Evolutionary conservation across 805 yeast species (phyloP).

Genomic region (Schwanniomyces occidentalis): DNA sequence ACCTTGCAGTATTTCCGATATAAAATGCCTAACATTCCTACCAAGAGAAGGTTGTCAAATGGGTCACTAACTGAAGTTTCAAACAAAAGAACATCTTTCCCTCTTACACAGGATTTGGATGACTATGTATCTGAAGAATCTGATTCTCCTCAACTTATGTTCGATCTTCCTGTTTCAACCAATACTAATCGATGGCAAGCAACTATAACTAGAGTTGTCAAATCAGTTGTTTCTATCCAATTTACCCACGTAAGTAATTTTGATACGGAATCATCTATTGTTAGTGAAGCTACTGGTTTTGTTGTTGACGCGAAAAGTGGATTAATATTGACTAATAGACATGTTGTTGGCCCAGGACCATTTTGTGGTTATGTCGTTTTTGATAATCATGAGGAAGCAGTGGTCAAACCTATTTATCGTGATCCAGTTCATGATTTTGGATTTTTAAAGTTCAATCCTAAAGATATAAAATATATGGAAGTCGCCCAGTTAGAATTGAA

Average conservation of each 20-base stretch:
- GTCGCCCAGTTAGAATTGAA: conserved; percentile 63
- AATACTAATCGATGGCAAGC: conserved; percentile 59
- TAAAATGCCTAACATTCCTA: conserved; percentile 9
- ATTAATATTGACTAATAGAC: conserved; percentile 86
- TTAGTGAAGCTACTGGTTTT: conserved; percentile 93
- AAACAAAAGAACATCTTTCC: conserved; percentile 1
- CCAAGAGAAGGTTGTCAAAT: conserved; percentile 10
- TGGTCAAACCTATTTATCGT: conserved; percentile 80
- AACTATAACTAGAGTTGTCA: conserved; percentile 79
- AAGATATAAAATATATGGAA: conserved; percentile 68
- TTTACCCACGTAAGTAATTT: conserved; percentile 84
- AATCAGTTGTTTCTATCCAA: conserved; percentile 85
- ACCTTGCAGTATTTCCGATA: too few relatives aligned
- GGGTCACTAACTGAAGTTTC: conserved; percentile 5
- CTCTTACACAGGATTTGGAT: conserved; percentile 11
- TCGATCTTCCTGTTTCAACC: conserved; percentile 11
- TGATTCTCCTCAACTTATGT: conserved; percentile 11
- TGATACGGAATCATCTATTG: conserved; percentile 79
- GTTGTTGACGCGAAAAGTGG: conserved; percentile 84
- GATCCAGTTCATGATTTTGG: conserved; percentile 98
- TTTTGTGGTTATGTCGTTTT: conserved; percentile 89
- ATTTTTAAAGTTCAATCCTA: conserved; percentile 75
- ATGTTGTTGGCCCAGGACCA: conserved; percentile 95
- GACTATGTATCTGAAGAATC: conserved; percentile 13
- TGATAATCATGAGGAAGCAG: conserved; percentile 92